Evolutionary conservation across 1,284 basidiomycete species (phyloP).

Genomic region (Microbotryomycetes sp.): DNA sequence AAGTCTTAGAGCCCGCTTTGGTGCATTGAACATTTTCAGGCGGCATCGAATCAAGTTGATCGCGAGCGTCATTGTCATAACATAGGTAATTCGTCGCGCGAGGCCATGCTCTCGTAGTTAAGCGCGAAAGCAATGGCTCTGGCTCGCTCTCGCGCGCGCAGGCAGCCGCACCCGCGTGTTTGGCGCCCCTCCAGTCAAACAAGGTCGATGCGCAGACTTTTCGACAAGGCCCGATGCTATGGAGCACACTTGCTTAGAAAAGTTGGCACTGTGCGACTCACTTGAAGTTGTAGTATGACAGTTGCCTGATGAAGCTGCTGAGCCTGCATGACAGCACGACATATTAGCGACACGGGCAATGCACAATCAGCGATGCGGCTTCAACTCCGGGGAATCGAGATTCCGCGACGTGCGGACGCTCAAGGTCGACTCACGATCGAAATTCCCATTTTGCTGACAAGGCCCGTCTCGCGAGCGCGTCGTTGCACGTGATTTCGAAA

Average conservation of each 20-base stretch:
- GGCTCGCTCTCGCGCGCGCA: not conserved
- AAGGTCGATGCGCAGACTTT: no score
- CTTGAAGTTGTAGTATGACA: constrained; percentile 27
- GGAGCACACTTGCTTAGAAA: no score
- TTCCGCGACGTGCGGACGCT: constrained; percentile 19
- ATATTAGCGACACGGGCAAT: no score
- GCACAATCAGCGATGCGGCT: no score
- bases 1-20: not conserved
- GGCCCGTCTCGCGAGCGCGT: constrained; percentile 19
- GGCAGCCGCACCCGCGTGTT: not conserved
- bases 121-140: not conserved
- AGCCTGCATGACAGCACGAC: no score
- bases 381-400: not conserved
- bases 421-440: constrained; percentile 16
- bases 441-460: constrained; percentile 23
- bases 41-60: no score
- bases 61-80: no score
- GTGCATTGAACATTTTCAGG: not conserved
- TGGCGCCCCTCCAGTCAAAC: no score
- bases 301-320: constrained; percentile 8
- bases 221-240: no score
- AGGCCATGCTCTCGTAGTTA: no score
- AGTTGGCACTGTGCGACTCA: no score
- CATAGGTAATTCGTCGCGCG: no score
- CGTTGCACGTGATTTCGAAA: constrained; percentile 21